These are phyloP conservation scores for Calonectria naviculata DNA, from an alignment of 2,329 filamentous ascomycete species.

Conservation along the genomic window DNA sequence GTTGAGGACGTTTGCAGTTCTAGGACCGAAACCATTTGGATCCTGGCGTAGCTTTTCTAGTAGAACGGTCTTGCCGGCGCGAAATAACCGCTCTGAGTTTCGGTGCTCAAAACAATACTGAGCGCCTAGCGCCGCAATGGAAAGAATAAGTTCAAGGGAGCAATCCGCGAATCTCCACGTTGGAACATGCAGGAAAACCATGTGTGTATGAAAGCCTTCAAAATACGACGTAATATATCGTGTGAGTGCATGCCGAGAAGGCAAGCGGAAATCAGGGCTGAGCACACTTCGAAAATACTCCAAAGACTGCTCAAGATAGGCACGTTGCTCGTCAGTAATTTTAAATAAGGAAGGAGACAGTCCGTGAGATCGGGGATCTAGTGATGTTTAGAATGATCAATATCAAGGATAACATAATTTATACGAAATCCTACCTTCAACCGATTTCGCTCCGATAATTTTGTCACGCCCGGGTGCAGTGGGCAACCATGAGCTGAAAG, in stretches of 20 bases:
- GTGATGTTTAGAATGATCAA: not conserved
- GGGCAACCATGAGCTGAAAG: conserved; percentile 51
- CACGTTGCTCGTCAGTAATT: conserved; percentile 49
- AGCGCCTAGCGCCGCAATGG: conserved; percentile 47
- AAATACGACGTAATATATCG: conserved; percentile 50
- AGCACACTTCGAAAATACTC: conserved; percentile 44
- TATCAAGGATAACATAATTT: not conserved
- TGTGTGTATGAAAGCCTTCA: conserved; percentile 51
- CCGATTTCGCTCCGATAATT: conserved; percentile 29
- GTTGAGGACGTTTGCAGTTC: conserved; percentile 37
- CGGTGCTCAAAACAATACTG: conserved; percentile 53
- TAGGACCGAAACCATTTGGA: conserved; percentile 33
- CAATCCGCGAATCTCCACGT: conserved; percentile 47
- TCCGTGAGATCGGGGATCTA: conserved; percentile 29
- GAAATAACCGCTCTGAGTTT: conserved; percentile 47
- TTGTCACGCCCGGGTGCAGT: conserved; percentile 46
- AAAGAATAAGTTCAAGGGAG: conserved; percentile 46
- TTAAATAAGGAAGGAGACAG: conserved; percentile 37
- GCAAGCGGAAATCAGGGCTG: conserved; percentile 44
- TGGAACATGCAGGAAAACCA: conserved; percentile 50
- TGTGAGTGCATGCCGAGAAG: conserved; percentile 49
- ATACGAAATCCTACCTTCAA: conserved; percentile 7
- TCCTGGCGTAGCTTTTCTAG: conserved; percentile 43
- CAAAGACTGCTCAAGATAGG: conserved; percentile 35
- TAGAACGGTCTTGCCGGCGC: conserved; percentile 45